phyloP scores from a whole-genome alignment of 2,329 filamentous ascomycete species.

The Drechslerella stenobrocha region DNA sequence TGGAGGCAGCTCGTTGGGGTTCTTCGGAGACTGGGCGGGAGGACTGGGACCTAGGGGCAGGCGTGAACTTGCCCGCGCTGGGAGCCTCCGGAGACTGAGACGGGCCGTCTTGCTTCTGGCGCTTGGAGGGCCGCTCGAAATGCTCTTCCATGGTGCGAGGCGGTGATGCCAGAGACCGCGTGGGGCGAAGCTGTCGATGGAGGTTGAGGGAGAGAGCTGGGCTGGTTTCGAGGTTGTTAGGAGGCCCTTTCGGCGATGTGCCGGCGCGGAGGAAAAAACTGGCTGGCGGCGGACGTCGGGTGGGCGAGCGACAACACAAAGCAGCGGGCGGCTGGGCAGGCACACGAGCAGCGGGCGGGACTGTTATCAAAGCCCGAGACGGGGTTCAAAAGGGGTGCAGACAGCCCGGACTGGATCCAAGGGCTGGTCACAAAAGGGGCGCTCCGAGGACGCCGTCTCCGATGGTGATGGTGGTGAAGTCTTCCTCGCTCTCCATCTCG shows the following conservation, averaged over 20 bases:
- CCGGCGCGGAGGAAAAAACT: constrained; percentile 15
- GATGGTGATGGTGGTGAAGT: constrained; percentile 10
- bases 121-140: constrained; percentile 41
- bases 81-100: constrained; percentile 40
- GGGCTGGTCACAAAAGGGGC: constrained; percentile 31
- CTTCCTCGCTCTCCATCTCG: neutral
- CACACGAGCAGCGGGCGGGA: constrained; percentile 33
- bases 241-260: constrained; percentile 45
- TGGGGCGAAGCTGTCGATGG: constrained; percentile 2
- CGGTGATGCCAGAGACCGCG: constrained; percentile 4
- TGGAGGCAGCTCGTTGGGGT: constrained; percentile 40
- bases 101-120: constrained; percentile 44
- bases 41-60: constrained; percentile 33
- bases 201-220: constrained; percentile 6
- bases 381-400: constrained; percentile 4
- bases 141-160: constrained; percentile 32
- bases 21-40: constrained; percentile 49
- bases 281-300: constrained; percentile 1
- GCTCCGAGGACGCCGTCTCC: constrained; percentile 7
- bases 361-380: constrained; percentile 6
- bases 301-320: constrained; percentile 41
- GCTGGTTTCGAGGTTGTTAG: constrained; percentile 9
- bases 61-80: constrained; percentile 38
- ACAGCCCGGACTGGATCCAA: neutral
- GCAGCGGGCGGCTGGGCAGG: neutral